Percentiles rank a stretch among this genome's conserved stretches.
Conservation (phyloP, 176 grass and related monocot genomes). For the Bromus sterilis region DNA sequence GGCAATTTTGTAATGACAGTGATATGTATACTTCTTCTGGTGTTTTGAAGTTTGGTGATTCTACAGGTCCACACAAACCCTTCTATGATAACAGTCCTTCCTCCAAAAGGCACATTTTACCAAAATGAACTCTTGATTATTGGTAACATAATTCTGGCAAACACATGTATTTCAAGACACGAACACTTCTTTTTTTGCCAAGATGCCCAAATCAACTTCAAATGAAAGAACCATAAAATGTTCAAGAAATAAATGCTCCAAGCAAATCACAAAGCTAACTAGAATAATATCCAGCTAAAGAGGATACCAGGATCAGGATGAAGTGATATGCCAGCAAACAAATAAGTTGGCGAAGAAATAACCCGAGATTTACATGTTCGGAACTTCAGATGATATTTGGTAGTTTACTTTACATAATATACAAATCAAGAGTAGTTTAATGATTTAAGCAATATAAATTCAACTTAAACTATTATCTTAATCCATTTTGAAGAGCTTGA, state of each 20-base stretch:
- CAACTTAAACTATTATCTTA: neutral
- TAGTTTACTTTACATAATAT: neutral
- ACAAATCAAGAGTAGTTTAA: neutral
- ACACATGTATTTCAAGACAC: neutral
- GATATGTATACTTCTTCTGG: neutral
- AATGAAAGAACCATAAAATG: neutral
- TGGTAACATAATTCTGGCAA: neutral
- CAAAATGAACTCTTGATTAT: neutral
- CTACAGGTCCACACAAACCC: neutral
- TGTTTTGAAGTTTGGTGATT: neutral
- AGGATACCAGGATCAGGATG: neutral
- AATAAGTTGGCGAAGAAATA: constrained; percentile 7
- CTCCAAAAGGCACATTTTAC: neutral
- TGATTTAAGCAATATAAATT: neutral
- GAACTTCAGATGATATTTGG: neutral
- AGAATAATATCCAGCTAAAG: neutral
- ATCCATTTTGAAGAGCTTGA: neutral
- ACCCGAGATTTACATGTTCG: neutral
- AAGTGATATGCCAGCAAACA: neutral
- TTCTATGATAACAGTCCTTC: neutral
- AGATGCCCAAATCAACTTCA: constrained; percentile 1
- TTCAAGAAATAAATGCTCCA: neutral
- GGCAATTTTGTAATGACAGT: neutral
- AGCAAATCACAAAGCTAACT: neutral
- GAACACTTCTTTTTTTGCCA: neutral